Evolutionary conservation across 1,284 basidiomycete species (phyloP), one percentile per base, ranked within the genome.

Genomic region (Testicularia cyperi): DNA sequence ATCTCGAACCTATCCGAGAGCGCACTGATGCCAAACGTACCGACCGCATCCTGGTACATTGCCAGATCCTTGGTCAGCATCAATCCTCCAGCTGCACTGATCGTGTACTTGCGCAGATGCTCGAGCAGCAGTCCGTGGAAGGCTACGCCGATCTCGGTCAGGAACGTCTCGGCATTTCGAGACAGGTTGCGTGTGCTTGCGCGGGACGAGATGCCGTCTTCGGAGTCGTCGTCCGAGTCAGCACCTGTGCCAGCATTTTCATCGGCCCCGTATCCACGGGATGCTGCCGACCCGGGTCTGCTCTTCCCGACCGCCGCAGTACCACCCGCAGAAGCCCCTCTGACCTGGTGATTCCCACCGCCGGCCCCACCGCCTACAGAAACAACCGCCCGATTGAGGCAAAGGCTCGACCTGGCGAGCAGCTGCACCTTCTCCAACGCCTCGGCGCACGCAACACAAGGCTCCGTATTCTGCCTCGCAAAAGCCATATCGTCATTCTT

Each of bases 21-120:
- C 2, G 88, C 82, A 1, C 88, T 83, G 30, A 95, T 86, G 23
- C 82, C 82, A 78, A 94, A 97, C 12, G 83, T 84, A 49, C 82
- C 80, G 57, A 96, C 85, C 2, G 85, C 84, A 68, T 98, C 95
- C 81, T 98, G 95, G 74, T 98, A 99, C 31, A 88, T 86, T 65
- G 94, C 95, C 57, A 99, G 83, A 75, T 99, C 95, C 79, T 97
- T 97, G 18, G 94, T 94, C 28, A 99, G 85, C 89, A 98, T 95
- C 38, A 99, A 81, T 5, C 94, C 95, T 35, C 95, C 95, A 0
- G 92, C 91, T 0, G 92, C 92, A 68, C 88, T 96, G 44, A 99
- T 91, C 1, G 90, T 88, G 80, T 94, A 98, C 79, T 90, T 97
- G 72, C 88, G 88, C 45, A 97, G 81, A 75, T 99, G 95, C 38